Conservation (phyloP, 2,329 filamentous ascomycete species). For the Dactylellina cionopaga region DNA sequence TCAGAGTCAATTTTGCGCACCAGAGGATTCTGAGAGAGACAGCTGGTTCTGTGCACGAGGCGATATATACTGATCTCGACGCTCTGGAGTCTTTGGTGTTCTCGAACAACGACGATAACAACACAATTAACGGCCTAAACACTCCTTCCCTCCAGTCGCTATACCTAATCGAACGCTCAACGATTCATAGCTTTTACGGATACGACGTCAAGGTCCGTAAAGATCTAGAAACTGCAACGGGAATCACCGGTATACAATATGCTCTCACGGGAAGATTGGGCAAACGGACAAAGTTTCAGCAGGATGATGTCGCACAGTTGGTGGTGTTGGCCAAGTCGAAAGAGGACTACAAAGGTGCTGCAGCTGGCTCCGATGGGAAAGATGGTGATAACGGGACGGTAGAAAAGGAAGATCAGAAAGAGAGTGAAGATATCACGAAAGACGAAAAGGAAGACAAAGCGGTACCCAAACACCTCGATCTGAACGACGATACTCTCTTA, state of each 20-base stretch:
- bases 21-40: conserved; percentile 74
- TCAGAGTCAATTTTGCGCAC: conserved; percentile 79
- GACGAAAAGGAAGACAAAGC: conserved; percentile 42
- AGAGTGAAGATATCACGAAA: conserved; percentile 59
- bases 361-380: conserved; percentile 40
- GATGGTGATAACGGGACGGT: conserved; percentile 52
- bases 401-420: background rate
- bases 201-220: conserved; percentile 78
- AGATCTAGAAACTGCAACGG: conserved; percentile 75
- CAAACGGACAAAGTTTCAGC: conserved; percentile 82
- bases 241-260: conserved; percentile 77
- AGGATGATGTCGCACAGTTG: conserved; percentile 83
- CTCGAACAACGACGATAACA: conserved; percentile 61
- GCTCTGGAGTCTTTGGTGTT: conserved; percentile 61
- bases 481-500: conserved; percentile 93
- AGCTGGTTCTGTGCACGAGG: conserved; percentile 69
- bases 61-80: conserved; percentile 70
- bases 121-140: conserved; percentile 57
- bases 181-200: conserved; percentile 84
- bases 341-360: conserved; percentile 57
- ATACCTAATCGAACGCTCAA: conserved; percentile 83
- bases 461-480: conserved; percentile 74
- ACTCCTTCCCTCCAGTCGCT: conserved; percentile 67
- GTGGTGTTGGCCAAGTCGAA: conserved; percentile 87
- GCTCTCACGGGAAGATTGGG: conserved; percentile 86